phyloP scores from a whole-genome alignment of 2,329 filamentous ascomycete species.

The Neonectria faginata region DNA sequence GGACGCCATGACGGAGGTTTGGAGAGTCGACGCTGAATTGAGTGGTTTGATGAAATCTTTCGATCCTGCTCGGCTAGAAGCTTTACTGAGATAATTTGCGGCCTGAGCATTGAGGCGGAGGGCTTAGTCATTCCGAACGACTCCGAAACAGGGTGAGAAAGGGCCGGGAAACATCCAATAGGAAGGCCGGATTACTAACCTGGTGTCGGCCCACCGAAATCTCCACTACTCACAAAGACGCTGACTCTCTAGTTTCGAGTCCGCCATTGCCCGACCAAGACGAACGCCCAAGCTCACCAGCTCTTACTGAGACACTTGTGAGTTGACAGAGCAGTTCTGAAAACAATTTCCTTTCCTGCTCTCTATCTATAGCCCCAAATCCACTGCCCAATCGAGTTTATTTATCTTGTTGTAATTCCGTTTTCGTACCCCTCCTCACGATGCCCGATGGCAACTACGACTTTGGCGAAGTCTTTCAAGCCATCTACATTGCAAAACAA shows the following conservation, averaged over 20 bases:
- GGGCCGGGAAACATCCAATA: constrained; percentile 49
- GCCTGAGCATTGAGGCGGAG: constrained; percentile 56
- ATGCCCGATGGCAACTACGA: constrained; percentile 49
- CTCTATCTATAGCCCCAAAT: neutral
- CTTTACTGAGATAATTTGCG: constrained; percentile 59
- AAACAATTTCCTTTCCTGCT: neutral
- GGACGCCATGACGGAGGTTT: constrained; percentile 84
- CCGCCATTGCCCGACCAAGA: constrained; percentile 22
- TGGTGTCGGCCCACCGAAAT: constrained; percentile 23
- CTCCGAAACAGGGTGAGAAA: constrained; percentile 52
- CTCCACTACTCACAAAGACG: constrained; percentile 31
- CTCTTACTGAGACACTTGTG: constrained; percentile 9
- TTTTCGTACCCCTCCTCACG: constrained; percentile 27
- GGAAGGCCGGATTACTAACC: constrained; percentile 50
- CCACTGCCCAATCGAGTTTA: neutral
- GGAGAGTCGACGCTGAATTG: constrained; percentile 62
- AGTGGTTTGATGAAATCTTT: constrained; percentile 69
- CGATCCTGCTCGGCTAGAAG: constrained; percentile 59
- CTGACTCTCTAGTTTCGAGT: constrained; percentile 38
- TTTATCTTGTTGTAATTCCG: constrained; percentile 14
- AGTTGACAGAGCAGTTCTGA: neutral
- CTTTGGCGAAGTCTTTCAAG: constrained; percentile 53
- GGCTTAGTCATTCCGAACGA: constrained; percentile 57
- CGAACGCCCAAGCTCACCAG: constrained; percentile 23
- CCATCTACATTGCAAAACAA: constrained; percentile 53